phyloP scores from a whole-genome alignment of 108 stramenopile genomes.

The Discostella pseudostelligera region DNA sequence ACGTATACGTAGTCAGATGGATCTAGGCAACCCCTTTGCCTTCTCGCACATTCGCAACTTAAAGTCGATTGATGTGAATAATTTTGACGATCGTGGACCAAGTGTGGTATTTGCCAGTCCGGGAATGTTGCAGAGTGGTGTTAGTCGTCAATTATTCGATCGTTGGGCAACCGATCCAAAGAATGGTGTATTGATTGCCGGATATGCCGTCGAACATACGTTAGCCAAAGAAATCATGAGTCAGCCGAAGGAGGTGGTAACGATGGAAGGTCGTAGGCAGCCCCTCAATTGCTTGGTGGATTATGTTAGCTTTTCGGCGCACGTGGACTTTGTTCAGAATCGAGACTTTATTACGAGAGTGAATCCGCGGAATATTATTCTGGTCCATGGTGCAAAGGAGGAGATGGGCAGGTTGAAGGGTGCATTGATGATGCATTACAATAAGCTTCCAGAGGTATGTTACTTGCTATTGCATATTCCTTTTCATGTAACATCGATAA shows the following conservation, averaged over 20 bases:
- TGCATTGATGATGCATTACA: constrained; percentile 79
- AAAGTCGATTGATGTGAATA: constrained; percentile 87
- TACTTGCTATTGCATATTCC: background rate
- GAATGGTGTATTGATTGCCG: constrained; percentile 97
- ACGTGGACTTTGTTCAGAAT: constrained; percentile 98
- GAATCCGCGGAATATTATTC: constrained; percentile 90
- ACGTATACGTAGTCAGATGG: constrained; percentile 91
- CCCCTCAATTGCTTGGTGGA: constrained; percentile 92
- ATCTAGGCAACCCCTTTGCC: constrained; percentile 91
- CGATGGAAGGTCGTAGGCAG: constrained; percentile 90
- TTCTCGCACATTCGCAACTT: constrained; percentile 88
- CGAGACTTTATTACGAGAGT: constrained; percentile 85
- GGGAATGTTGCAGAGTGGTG: constrained; percentile 98
- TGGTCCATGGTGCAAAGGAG: constrained; percentile 98
- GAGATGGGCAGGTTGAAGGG: constrained; percentile 92
- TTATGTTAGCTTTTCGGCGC: constrained; percentile 96
- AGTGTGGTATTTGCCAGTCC: constrained; percentile 97
- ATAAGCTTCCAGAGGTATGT: constrained; percentile 67
- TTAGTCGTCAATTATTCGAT: constrained; percentile 94
- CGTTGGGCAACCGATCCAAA: constrained; percentile 94
- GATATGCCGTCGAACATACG: constrained; percentile 98
- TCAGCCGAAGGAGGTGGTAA: constrained; percentile 94
- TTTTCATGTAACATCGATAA: background rate
- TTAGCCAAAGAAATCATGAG: constrained; percentile 94
- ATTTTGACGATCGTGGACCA: constrained; percentile 89